Percentiles rank a stretch among this genome's conserved stretches.
phyloP scores from a whole-genome alignment of 2,329 filamentous ascomycete species.

The Paraphaeosphaeria sporulosa region DNA sequence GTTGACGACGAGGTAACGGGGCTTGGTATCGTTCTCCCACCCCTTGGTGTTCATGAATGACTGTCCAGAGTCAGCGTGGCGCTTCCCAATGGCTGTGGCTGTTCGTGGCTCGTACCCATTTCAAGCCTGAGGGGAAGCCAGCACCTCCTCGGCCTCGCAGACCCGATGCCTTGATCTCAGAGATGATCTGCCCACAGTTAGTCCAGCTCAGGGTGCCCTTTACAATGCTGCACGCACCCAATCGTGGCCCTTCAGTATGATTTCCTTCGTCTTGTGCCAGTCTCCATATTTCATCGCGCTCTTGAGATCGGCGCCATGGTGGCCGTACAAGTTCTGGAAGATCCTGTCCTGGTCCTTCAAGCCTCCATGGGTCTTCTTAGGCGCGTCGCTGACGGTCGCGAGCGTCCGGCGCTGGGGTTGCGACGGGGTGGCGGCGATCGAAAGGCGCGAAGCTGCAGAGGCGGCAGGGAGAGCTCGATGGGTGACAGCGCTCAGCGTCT shows the following conservation, averaged over 20 bases:
- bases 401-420: constrained; percentile 71
- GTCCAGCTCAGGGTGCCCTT: constrained; percentile 10
- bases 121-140: constrained; percentile 96
- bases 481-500: constrained; percentile 50
- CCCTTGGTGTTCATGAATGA: constrained; percentile 99
- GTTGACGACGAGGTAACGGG: constrained; percentile 96
- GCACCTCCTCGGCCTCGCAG: constrained; percentile 95
- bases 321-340: constrained; percentile 97
- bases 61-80: constrained; percentile 56
- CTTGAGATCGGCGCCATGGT: constrained; percentile 89
- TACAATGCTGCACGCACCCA: constrained; percentile 65
- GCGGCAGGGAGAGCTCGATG: constrained; percentile 52
- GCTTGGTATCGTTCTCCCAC: constrained; percentile 97
- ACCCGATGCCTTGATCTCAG: constrained; percentile 95
- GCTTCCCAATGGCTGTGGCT: constrained; percentile 8
- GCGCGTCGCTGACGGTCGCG: constrained; percentile 61
- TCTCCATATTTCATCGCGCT: constrained; percentile 97
- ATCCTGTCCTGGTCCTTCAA: constrained; percentile 97
- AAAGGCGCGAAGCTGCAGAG: constrained; percentile 47
- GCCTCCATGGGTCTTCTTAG: constrained; percentile 77
- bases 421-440: constrained; percentile 50
- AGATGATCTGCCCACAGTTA: constrained; percentile 74
- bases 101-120: constrained; percentile 76
- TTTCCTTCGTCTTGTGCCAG: constrained; percentile 99
- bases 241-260: constrained; percentile 94